Base-by-base conservation (phyloP, 345 rosid genomes). In the Dimocarpus longan region DNA sequence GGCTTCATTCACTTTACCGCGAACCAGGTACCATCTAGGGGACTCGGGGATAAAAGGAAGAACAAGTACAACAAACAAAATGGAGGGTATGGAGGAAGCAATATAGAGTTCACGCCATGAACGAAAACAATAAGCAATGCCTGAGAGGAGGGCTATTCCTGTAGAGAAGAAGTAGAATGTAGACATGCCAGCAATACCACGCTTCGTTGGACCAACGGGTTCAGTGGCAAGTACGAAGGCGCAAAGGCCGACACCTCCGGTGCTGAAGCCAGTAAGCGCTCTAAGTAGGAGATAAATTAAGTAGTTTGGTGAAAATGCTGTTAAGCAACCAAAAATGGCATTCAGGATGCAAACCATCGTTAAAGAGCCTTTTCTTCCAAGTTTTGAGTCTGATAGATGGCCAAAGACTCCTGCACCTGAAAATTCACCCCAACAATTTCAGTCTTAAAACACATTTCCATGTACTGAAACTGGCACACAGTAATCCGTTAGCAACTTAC, bases 401-500 rank as follows among this genome's bases (percentile, higher is more conserved):
- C 99, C 99, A 78, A 95, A 95, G 48, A 85, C 82, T 70, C 99
- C 98, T 5, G 99, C 99, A 79, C 98, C 99, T 95, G 93, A 37
- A 78, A 64, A 76, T 19, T 21, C 22, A 8, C 15, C 65, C 21
- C 3, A 8, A 71, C n/a, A 52, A 28, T 8, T 32, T 28, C 26
- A 44, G 56, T 19, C 22, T 39, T 67, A n/a, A 10, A 50, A 32
- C 56, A 50, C 18, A 0, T 50, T 50, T 32, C 37, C 37, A 32
- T 32, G 37, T 32, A 32, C 3, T 32, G 37, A 32, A 32, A 50
- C 12, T 50, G 56, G 19, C 56, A 12, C 13, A 32, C 18, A 3
- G 12, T 48, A 10, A 48, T 3, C 13, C 11, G 13, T 48, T 11
- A 12, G 54, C 0, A 48, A 48, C 37, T 11, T 6, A 42, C 44